Base-by-base conservation (phyloP, 345 rosid species). In the Dimocarpus longan region DNA sequence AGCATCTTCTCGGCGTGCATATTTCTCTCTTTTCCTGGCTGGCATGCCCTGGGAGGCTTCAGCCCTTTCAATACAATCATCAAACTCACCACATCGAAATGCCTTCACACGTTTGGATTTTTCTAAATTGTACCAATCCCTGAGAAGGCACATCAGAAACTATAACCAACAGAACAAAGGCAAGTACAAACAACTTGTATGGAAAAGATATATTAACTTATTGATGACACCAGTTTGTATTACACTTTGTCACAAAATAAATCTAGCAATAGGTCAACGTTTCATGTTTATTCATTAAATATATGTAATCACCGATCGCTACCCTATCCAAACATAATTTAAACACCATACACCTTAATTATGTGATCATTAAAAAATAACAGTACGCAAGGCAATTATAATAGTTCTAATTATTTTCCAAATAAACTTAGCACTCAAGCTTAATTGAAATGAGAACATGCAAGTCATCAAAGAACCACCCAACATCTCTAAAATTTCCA, bases 51-150 rank as follows among this genome's bases (percentile, higher is more conserved):
- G 93, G 8, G 96, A 75, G 48, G 96, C 86, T 83, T 93, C 99
- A 50, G 95, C 98, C 86, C 91, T 91, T 77, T 89, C 94, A 74
- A 97, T 97, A 79, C 97, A 93, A 66, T 93, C 98, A 90, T 91
- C 97, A 82, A 97, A 97, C 73, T 97, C 99, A 60, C 97, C 99
- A 78, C 99, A 97, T 78, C 98, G 90, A 81, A 97, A 97, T 71
- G 98, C 91, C 86, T 91, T 97, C 24, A 97, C 99, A 21, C 98
- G 96, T 90, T 97, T 97, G 24, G 99, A 97, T 80, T 93, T 97
- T 85, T 97, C 99, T 80, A 97, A 82, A 82, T 97, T 97, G 85
- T 97, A 97, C 99, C 99, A 97, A 82, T 97, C 99, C 88, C 99
- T 97, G 84, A 69, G 43, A 84, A 77, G 78, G 56, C 76, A 66